Conservation (phyloP, 805 yeast genomes). For the Starmerella powellii region DNA sequence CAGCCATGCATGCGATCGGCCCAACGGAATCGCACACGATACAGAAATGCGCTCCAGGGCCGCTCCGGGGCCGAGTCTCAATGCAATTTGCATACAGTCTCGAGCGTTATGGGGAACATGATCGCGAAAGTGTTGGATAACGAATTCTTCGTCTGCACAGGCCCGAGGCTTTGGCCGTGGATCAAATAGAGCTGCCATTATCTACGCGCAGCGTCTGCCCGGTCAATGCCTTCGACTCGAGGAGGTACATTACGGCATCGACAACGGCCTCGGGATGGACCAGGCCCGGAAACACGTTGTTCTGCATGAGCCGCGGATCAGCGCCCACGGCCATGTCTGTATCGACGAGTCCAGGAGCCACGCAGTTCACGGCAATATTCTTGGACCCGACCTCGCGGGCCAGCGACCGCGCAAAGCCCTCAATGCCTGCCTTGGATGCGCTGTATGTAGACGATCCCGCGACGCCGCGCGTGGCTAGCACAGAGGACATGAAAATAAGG, state of each 20-base stretch:
- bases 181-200: slow-evolving; percentile 17
- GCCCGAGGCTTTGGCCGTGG: too few species aligned
- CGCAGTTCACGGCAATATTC: slow-evolving; percentile 48
- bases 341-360: slow-evolving; percentile 55
- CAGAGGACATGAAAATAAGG: slow-evolving; percentile 57
- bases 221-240: slow-evolving; percentile 14
- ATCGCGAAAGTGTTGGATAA: too few species aligned
- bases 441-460: slow-evolving; percentile 54
- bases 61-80: too few species aligned
- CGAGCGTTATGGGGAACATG: too few species aligned
- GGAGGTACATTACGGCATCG: slow-evolving; percentile 17
- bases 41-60: too few species aligned
- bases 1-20: too few species aligned
- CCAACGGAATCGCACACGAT: too few species aligned
- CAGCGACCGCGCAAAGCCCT: slow-evolving; percentile 47
- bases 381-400: slow-evolving; percentile 47
- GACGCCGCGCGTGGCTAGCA: slow-evolving; percentile 34
- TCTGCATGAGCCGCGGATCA: slow-evolving; percentile 1
- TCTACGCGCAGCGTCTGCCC: slow-evolving; percentile 19
- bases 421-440: slow-evolving; percentile 59
- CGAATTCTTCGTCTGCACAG: too few species aligned
- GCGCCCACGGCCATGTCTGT: slow-evolving; percentile 44
- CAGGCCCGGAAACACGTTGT: slow-evolving; percentile 15
- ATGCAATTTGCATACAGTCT: too few species aligned
- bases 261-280: slow-evolving; percentile 17